These are phyloP conservation scores for Anisodus acutangulus DNA, from an alignment of 257 asterid species.

Conservation along the genomic window DNA sequence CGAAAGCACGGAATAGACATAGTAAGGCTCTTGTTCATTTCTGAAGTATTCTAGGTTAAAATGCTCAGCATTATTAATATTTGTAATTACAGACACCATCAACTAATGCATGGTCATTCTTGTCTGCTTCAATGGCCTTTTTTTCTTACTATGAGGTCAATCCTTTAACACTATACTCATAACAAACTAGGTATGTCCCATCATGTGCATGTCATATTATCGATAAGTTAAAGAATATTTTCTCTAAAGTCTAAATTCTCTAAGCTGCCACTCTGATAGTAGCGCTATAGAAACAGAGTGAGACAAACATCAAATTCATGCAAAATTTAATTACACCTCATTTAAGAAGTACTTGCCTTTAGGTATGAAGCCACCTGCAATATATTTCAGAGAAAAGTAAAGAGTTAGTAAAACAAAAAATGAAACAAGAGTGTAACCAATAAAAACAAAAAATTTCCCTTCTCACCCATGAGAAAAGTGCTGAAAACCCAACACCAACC, in stretches of 20 bases:
- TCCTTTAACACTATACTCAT: conserved; percentile 1
- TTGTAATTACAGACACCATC: neutral
- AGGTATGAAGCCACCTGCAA: conserved; percentile 75
- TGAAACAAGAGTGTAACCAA: conserved; percentile 3
- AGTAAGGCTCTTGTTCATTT: neutral
- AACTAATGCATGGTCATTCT: conserved; percentile 22
- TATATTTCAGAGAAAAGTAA: conserved; percentile 21
- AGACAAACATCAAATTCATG: conserved; percentile 26
- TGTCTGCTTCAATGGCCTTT: neutral
- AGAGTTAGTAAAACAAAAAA: conserved; percentile 21
- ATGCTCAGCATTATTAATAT: conserved; percentile 4
- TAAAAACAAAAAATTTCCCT: conserved; percentile 28
- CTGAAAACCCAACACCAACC: conserved; percentile 91
- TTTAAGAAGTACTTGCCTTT: conserved; percentile 62
- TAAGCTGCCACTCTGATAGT: conserved; percentile 5
- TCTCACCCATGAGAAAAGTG: conserved; percentile 89
- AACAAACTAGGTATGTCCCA: neutral
- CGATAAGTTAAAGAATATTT: neutral
- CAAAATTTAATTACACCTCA: conserved; percentile 28
- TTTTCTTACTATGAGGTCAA: neutral
- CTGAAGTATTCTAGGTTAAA: neutral
- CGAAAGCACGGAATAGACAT: neutral
- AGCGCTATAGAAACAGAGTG: neutral
- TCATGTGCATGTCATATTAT: conserved; percentile 18
- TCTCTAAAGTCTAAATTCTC: conserved; percentile 2